Percentiles rank a stretch among this genome's conserved stretches.
Conservation (phyloP, 305 asterid species). For the Fraxinus velutina region DNA sequence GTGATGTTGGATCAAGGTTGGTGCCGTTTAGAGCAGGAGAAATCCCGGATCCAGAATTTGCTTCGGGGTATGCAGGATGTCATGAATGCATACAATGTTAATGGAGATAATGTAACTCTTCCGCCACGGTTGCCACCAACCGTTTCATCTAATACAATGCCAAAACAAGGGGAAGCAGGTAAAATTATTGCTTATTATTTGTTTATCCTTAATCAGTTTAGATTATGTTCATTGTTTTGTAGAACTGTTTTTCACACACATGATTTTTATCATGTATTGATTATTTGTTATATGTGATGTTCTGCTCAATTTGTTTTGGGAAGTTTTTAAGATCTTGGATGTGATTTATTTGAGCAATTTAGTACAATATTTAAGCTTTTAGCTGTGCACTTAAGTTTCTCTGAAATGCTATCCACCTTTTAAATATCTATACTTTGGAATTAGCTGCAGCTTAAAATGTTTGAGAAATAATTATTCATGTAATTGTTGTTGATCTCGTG, state of each 20-base stretch:
- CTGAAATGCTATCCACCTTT: neutral
- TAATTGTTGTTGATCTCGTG: neutral
- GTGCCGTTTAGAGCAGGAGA: slow-evolving; percentile 71
- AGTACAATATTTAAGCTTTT: too few relatives aligned
- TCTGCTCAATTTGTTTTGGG: neutral
- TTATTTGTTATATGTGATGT: neutral
- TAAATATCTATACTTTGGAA: too few relatives aligned
- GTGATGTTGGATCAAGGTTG: slow-evolving; percentile 67
- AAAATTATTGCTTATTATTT: slow-evolving; percentile 20
- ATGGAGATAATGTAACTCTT: slow-evolving; percentile 32
- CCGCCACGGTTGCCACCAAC: slow-evolving; percentile 34
- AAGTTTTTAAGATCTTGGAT: neutral
- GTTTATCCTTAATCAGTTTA: neutral
- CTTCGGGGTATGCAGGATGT: slow-evolving; percentile 72
- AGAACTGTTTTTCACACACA: neutral
- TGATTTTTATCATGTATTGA: neutral
- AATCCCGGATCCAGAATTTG: slow-evolving; percentile 58
- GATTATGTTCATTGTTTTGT: neutral
- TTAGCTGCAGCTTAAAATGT: neutral
- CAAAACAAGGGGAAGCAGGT: slow-evolving; percentile 40
- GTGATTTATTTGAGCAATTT: neutral
- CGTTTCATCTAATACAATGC: slow-evolving; percentile 22
- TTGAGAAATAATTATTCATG: neutral
- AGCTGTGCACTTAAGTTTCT: neutral
- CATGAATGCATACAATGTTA: slow-evolving; percentile 57